phyloP scores from a whole-genome alignment of 208 protist species.

The Leishmania arabica region DNA sequence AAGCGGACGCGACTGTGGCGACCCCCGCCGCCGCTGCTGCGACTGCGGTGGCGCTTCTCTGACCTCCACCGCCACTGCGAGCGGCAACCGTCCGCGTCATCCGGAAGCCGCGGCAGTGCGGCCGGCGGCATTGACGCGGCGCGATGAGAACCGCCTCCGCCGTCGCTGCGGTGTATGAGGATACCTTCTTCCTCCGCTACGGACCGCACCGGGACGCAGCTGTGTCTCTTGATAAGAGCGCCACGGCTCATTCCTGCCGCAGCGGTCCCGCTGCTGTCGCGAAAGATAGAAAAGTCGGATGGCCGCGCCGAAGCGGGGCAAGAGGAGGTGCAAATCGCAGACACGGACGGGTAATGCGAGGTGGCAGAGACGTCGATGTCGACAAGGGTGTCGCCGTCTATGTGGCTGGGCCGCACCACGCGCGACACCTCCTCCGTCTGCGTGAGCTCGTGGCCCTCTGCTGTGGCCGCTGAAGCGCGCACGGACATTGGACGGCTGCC shows the following conservation, averaged over 20 bases:
- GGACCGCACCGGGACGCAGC: conserved; percentile 11
- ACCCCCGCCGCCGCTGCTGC: conserved; percentile 26
- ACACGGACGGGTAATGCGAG: conserved; percentile 28
- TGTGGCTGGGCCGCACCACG: conserved; percentile 19
- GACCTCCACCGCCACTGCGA: conserved; percentile 14
- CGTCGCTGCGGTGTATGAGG: conserved; percentile 17
- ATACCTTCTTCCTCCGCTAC: conserved; percentile 20
- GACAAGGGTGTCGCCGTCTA: conserved; percentile 20
- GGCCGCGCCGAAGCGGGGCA: conserved; percentile 41
- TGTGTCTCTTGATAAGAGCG: conserved; percentile 8
- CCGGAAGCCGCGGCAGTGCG: not conserved
- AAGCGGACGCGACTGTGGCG: conserved; percentile 40
- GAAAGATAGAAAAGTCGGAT: conserved; percentile 80
- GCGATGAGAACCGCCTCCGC: conserved; percentile 1
- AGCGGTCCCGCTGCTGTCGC: conserved; percentile 43
- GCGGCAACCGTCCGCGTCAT: not conserved
- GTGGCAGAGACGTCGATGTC: conserved; percentile 33
- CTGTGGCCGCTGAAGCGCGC: conserved; percentile 5
- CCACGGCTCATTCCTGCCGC: not conserved
- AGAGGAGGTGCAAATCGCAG: conserved; percentile 25
- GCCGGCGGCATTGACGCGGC: conserved; percentile 16
- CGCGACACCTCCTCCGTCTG: conserved; percentile 21
- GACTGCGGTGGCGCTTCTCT: conserved; percentile 31
- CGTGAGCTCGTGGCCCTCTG: conserved; percentile 22
- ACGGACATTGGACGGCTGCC: conserved; percentile 2